Conservation (phyloP, 2,329 filamentous ascomycete genomes). For the Diaporthe sp. region DNA sequence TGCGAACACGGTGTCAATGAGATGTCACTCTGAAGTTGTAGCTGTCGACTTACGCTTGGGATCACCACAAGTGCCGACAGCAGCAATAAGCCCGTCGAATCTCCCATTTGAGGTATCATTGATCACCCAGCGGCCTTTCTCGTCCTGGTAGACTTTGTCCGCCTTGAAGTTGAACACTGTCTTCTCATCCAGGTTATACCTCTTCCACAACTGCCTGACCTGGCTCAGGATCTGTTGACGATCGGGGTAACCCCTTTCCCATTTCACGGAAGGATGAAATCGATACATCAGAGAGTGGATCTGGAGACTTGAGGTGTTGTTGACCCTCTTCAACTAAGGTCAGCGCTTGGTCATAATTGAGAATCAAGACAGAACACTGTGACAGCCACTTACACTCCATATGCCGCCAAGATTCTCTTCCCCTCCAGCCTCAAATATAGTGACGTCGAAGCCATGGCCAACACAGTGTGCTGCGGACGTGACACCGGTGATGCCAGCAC, state of each 20-base stretch:
- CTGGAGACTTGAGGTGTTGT: constrained; percentile 85
- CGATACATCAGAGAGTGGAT: constrained; percentile 91
- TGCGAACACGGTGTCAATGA: constrained; percentile 57
- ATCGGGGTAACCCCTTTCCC: constrained; percentile 82
- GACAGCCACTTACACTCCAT: constrained; percentile 74
- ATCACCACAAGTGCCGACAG: constrained; percentile 85
- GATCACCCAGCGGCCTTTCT: constrained; percentile 80
- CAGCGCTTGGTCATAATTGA: background rate
- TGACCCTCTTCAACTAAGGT: constrained; percentile 73
- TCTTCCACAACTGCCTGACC: constrained; percentile 80
- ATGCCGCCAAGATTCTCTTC: constrained; percentile 81
- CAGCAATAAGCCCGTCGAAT: constrained; percentile 85
- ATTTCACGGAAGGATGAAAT: constrained; percentile 85
- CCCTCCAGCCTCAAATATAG: constrained; percentile 81
- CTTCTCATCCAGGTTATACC: constrained; percentile 77
- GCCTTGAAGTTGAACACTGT: constrained; percentile 82
- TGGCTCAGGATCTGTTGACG: constrained; percentile 82
- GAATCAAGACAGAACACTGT: too few species aligned
- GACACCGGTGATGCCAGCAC: constrained; percentile 80
- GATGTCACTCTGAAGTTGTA: background rate
- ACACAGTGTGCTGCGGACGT: constrained; percentile 86
- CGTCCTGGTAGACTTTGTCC: constrained; percentile 77
- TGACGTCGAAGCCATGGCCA: constrained; percentile 87
- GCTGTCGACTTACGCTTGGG: constrained; percentile 52
- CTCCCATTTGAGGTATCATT: constrained; percentile 78